A percentile compares a stretch with the other conserved stretches of the same genome.
Evolutionary conservation across 768 basidiomycete species (phyloP).

Genomic region (Coprinellus aureogranulatus): DNA sequence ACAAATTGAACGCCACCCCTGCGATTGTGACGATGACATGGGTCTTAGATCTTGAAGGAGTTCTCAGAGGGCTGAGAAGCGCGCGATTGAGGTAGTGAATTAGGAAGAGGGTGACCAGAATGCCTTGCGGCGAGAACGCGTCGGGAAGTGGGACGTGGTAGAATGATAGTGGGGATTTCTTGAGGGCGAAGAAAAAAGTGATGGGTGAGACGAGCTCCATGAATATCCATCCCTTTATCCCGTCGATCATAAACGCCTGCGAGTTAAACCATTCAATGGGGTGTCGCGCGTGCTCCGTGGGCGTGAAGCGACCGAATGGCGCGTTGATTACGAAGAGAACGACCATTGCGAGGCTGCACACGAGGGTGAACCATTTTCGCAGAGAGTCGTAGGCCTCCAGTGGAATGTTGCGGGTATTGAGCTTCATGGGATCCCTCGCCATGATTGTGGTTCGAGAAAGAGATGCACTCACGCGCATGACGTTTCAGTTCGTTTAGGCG

Average conservation of each 20-base stretch:
- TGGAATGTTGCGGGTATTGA: not conserved
- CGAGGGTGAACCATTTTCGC: constrained; percentile 47
- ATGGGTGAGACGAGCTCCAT: constrained; percentile 73
- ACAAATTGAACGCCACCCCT: constrained; percentile 63
- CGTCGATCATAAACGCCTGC: constrained; percentile 40
- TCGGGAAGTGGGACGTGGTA: constrained; percentile 26
- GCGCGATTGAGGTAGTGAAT: constrained; percentile 84
- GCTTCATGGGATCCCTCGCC: constrained; percentile 14
- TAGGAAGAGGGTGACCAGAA: constrained; percentile 61
- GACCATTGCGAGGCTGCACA: constrained; percentile 35
- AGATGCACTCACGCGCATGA: too few relatives aligned
- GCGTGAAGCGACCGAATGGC: constrained; percentile 77
- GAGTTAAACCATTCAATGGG: not conserved
- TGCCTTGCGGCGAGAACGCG: constrained; percentile 38
- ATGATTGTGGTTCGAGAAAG: too few relatives aligned
- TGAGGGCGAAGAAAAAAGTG: constrained; percentile 49
- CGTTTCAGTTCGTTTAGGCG: too few relatives aligned
- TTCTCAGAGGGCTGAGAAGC: constrained; percentile 73
- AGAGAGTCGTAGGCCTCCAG: not conserved
- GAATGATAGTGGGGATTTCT: constrained; percentile 46
- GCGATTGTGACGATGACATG: constrained; percentile 62
- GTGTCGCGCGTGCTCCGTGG: constrained; percentile 20
- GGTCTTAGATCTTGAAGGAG: constrained; percentile 73
- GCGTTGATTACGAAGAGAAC: constrained; percentile 58
- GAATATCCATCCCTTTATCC: constrained; percentile 64